Conservation (phyloP, 2,329 filamentous ascomycete genomes). For the Claviceps citrina region DNA sequence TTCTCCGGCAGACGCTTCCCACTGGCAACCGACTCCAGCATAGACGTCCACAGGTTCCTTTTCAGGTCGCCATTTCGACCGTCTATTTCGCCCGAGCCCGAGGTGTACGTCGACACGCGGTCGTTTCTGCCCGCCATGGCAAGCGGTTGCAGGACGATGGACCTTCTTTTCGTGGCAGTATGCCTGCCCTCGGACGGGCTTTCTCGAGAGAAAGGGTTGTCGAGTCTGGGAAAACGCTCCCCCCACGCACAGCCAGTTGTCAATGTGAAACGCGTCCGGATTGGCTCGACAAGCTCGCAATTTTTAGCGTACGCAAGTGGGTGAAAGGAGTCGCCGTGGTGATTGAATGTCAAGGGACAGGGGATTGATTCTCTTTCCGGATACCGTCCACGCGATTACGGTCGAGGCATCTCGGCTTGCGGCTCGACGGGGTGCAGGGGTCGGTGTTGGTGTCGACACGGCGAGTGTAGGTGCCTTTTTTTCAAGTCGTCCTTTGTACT, state of each 20-base stretch:
- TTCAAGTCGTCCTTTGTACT: neutral
- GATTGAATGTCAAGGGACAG: slow-evolving; percentile 1
- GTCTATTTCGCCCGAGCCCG: slow-evolving; percentile 38
- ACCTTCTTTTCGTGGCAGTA: neutral
- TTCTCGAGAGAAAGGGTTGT: neutral
- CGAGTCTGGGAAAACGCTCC: neutral
- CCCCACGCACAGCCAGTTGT: neutral
- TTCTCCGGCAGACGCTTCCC: slow-evolving; percentile 84
- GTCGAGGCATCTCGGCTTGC: neutral
- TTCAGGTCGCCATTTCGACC: slow-evolving; percentile 53
- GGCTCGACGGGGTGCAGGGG: neutral
- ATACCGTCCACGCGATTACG: neutral
- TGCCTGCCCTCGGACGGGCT: neutral
- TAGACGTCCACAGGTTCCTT: slow-evolving; percentile 86
- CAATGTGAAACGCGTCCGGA: neutral
- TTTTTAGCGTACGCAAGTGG: slow-evolving; percentile 3
- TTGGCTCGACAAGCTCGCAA: neutral
- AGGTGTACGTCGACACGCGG: slow-evolving; percentile 43
- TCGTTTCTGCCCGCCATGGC: slow-evolving; percentile 38
- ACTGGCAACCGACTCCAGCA: slow-evolving; percentile 81
- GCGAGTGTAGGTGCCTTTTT: too few species aligned
- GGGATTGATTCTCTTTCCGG: neutral
- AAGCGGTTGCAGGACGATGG: neutral
- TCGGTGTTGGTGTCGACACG: too few species aligned
- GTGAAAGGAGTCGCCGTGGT: slow-evolving; percentile 5